Evolutionary conservation across 306 rosid species (phyloP), one percentile per base, ranked within the genome.

Genomic region (Acacia confusa): DNA sequence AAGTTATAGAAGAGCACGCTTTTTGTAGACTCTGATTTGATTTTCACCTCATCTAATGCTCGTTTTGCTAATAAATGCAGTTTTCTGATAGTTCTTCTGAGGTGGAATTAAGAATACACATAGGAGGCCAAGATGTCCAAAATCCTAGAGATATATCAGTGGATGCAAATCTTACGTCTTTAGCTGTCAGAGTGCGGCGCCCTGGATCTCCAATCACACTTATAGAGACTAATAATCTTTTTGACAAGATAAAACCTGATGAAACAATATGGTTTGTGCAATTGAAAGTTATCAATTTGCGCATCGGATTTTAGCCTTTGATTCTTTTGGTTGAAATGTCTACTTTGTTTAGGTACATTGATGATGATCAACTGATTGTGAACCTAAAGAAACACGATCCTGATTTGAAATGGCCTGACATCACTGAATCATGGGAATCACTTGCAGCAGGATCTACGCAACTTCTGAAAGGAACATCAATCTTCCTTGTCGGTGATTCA

Each of bases 401-500:
- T 5, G 94, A 89, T 74, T 84, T 93, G 86, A 92, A 92, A 86
- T 93, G 99, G 99, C 99, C 97, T 15, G 97, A 93, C 71, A 89
- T 95, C 73, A 65, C 77, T 72, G 92, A 93, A 82, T 92, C 98
- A 9, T 95, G 98, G 99, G 97, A 93, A 27, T 95, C 99, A 52
- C 89, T 95, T 61, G 76, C 91, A 34, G 90, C 81, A 22, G 98
- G 96, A 77, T 92, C 91, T 53, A 20, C 90, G 38, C 97, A 95
- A 73, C 90, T 95, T 85, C 74, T 91, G 83, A 90, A 92, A 85
- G 98, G 97, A 70, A 57, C 99, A 9, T 89, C 99, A 4, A 92
- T 95, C 79, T 92, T 88, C 85, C 89, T 95, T 78, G 85, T 92
- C 20, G 99, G 99, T 43, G 92, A 89, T 83, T 91, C 97, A 3